A percentile compares a stretch with the other conserved stretches of the same genome.
Evolutionary conservation across 2,329 filamentous ascomycete genomes (phyloP).

Genomic region (Ophiocordyceps unilateralis): DNA sequence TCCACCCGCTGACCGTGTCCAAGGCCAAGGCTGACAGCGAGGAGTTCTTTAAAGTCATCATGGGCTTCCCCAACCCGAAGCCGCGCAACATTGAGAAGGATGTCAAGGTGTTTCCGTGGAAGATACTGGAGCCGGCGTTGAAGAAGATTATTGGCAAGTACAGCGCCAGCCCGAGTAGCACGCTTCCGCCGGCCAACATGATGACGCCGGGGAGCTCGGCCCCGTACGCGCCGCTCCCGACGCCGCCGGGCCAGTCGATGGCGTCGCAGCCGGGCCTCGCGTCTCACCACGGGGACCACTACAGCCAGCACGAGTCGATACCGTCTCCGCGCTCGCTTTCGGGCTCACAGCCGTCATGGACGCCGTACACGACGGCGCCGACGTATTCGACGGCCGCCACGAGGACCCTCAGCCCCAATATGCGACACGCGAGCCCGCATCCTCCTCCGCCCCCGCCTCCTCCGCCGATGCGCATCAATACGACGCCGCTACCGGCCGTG

Average conservation of each 20-base stretch:
- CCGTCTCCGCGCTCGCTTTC: constrained; percentile 35
- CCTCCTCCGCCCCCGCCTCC: constrained; percentile 12
- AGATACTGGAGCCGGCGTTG: constrained; percentile 66
- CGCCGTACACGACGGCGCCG: constrained; percentile 21
- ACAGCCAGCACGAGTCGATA: constrained; percentile 30
- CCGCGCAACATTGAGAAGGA: constrained; percentile 98
- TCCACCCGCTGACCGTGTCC: constrained; percentile 80
- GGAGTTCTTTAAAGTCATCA: constrained; percentile 97
- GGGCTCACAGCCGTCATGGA: constrained; percentile 30
- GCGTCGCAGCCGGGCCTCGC: constrained; percentile 11
- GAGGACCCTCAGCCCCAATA: constrained; percentile 24
- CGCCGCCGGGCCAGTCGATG: constrained; percentile 23
- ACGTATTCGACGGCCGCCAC: constrained; percentile 15
- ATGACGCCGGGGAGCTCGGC: constrained; percentile 20
- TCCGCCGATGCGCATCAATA: constrained; percentile 18
- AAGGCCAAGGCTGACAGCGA: constrained; percentile 87
- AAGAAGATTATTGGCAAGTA: constrained; percentile 99
- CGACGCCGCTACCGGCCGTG: constrained; percentile 20
- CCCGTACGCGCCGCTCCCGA: constrained; percentile 27
- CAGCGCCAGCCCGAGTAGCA: constrained; percentile 30
- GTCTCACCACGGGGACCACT: constrained; percentile 14
- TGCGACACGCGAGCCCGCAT: constrained; percentile 18
- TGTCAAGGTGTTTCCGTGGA: constrained; percentile 97
- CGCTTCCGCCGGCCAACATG: constrained; percentile 20
- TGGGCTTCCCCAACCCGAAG: constrained; percentile 90